Base-by-base conservation (phyloP, 139 green algal species). In the Micractinium conductrix region DNA sequence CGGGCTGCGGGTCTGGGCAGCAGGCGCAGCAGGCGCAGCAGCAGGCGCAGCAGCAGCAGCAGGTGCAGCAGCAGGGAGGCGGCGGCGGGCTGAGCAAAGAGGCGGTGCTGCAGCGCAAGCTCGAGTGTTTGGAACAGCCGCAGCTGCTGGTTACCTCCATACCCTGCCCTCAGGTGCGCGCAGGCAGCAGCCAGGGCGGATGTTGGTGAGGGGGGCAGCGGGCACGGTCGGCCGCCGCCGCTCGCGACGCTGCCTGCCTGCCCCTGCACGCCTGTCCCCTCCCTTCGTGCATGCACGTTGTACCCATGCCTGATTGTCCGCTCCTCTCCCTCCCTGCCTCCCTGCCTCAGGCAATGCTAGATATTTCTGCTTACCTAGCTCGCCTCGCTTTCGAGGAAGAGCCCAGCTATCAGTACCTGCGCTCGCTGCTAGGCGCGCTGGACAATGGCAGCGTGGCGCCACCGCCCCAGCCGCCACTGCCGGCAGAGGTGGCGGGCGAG, bases 381-480 rank as follows among this genome's bases (percentile, higher is more conserved):
- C 35, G 74, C 33, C 84, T 88, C 45, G 33, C 42, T 21, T 88
- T 88, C 73, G 84, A 7, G 4, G 84, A 86, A 14, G 44, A 28
- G 0, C 78, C 78, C 37, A 69, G 79, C 81, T 78, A 86, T 21
- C 24, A 42, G 4, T 68, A 58, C 44, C 17, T 88, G 14, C 73
- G 84, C 30, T 42, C 40, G 14, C 14, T 81, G 43, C 58, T 88
- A 4, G 35, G n/a, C 26, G 33, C 43, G 2, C 62, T 86, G 1
- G 81, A 83, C 9, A 22, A 35, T 22, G 24, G 8, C 26, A 35
- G 16, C 35, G 74, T 22, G 21, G 7, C n/a, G 33, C 65, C 65
- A 1, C 70, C 16, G 26, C 26, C 42, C 42, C 70, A 8, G 37
- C 68, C 43, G 2, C 28, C 26, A 37, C 24, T 40, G 42, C 40